These are phyloP conservation scores for Serpula lacrymans DNA, from an alignment of 768 basidiomycete genomes.

Conservation along the genomic window DNA sequence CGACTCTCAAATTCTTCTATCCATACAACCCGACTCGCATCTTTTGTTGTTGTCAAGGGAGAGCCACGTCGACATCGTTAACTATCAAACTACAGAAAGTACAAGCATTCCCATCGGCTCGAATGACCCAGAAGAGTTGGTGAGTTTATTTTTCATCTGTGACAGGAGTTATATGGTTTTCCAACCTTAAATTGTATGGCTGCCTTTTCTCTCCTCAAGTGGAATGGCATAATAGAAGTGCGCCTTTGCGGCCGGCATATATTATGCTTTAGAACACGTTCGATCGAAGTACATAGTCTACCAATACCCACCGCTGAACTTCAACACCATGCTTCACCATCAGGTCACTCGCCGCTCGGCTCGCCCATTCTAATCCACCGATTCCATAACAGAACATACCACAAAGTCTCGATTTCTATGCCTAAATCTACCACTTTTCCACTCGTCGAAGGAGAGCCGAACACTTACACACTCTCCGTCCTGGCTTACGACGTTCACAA, in stretches of 20 bases:
- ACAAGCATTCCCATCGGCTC: conserved; percentile 17
- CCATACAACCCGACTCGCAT: conserved; percentile 30
- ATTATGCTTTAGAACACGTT: conserved; percentile 49
- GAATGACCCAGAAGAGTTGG: conserved; percentile 30
- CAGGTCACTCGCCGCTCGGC: not conserved
- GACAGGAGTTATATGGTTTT: too few relatives aligned
- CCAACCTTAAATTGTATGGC: not conserved
- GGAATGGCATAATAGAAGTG: conserved; percentile 40
- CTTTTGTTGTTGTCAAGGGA: conserved; percentile 30
- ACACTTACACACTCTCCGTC: conserved; percentile 33
- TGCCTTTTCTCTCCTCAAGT: conserved; percentile 18
- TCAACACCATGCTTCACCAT: conserved; percentile 19
- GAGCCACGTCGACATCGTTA: conserved; percentile 33
- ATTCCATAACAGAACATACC: conserved; percentile 35
- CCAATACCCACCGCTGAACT: conserved; percentile 20
- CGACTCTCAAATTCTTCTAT: conserved; percentile 27
- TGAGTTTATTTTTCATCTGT: conserved; percentile 18
- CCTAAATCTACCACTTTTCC: conserved; percentile 29
- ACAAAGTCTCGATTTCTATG: conserved; percentile 35
- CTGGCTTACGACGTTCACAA: conserved; percentile 40
- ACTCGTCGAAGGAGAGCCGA: too few relatives aligned
- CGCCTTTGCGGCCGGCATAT: conserved; percentile 47
- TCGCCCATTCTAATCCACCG: conserved; percentile 18
- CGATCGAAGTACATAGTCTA: conserved; percentile 50
- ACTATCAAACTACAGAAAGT: conserved; percentile 31